Conservation (phyloP, 495 filamentous ascomycete genomes). For the Parmelia sp. region DNA sequence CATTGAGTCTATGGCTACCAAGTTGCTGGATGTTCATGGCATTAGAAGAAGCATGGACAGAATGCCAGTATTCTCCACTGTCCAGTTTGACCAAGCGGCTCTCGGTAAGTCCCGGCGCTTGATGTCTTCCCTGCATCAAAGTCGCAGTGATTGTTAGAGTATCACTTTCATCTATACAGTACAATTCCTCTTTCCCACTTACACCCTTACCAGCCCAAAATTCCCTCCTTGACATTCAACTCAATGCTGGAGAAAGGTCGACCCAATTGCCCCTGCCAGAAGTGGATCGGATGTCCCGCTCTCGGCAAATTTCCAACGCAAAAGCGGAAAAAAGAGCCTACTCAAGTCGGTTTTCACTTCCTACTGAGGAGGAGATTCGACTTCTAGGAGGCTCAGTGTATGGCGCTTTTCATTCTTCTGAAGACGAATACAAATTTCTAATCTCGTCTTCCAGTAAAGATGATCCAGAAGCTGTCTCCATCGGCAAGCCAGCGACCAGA, state of each 20-base stretch:
- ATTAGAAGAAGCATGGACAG: not conserved
- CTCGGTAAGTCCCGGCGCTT: constrained; percentile 13
- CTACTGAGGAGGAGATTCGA: constrained; percentile 5
- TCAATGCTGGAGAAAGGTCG: constrained; percentile 10
- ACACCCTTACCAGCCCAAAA: not conserved
- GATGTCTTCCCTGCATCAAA: constrained; percentile 9
- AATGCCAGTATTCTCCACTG: not conserved
- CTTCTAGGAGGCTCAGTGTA: constrained; percentile 12
- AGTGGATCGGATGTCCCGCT: constrained; percentile 17
- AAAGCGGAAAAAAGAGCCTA: constrained; percentile 12
- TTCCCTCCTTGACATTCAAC: not conserved
- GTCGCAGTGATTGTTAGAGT: not conserved
- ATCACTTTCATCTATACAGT: not conserved
- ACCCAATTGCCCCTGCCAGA: constrained; percentile 5
- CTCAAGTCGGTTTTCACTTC: not conserved
- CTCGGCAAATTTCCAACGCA: constrained; percentile 1
- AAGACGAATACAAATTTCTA: not conserved
- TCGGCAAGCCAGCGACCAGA: constrained; percentile 12
- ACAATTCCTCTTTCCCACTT: not conserved
- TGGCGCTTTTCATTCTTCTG: not conserved
- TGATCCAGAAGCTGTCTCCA: constrained; percentile 15
- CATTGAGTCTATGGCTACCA: not conserved
- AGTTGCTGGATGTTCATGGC: not conserved
- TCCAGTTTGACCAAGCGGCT: not conserved
- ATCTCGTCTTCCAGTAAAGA: not conserved